Percentiles rank a stretch among this genome's conserved stretches.
phyloP scores from a whole-genome alignment of 306 rosid genomes.

The Quercus dentata region DNA sequence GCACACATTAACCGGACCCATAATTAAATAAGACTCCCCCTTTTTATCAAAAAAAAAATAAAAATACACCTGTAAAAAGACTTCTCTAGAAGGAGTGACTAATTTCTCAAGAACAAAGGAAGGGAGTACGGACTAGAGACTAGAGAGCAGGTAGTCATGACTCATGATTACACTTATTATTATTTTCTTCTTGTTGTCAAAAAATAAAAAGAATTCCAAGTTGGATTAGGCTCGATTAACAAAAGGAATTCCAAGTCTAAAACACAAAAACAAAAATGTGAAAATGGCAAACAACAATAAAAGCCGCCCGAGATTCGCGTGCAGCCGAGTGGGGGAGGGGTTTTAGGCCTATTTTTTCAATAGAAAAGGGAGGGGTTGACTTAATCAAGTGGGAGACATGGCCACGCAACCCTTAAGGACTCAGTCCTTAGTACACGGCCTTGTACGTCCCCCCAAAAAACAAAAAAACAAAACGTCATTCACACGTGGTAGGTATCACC shows the following conservation, averaged over 20 bases:
- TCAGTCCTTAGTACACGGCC: slow-evolving; percentile 25
- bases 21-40: too few species aligned
- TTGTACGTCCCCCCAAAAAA: slow-evolving; percentile 25
- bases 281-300: neutral
- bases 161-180: too few species aligned
- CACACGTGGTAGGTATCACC: slow-evolving; percentile 14
- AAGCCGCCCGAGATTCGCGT: slow-evolving; percentile 9
- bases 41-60: too few species aligned
- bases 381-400: slow-evolving; percentile 22
- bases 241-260: neutral
- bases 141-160: too few species aligned
- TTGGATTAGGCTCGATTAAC: too few species aligned
- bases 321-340: neutral
- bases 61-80: too few species aligned
- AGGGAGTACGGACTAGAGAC: too few species aligned
- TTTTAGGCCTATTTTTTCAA: neutral
- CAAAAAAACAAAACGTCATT: slow-evolving; percentile 7
- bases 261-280: neutral
- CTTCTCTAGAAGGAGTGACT: too few species aligned
- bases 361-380: slow-evolving; percentile 32
- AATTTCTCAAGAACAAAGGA: too few species aligned
- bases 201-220: too few species aligned
- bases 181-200: too few species aligned
- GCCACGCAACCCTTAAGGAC: slow-evolving; percentile 25
- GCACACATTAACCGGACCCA: too few species aligned